Conservation (phyloP, 768 basidiomycete genomes). For the Dentipellis sp. region DNA sequence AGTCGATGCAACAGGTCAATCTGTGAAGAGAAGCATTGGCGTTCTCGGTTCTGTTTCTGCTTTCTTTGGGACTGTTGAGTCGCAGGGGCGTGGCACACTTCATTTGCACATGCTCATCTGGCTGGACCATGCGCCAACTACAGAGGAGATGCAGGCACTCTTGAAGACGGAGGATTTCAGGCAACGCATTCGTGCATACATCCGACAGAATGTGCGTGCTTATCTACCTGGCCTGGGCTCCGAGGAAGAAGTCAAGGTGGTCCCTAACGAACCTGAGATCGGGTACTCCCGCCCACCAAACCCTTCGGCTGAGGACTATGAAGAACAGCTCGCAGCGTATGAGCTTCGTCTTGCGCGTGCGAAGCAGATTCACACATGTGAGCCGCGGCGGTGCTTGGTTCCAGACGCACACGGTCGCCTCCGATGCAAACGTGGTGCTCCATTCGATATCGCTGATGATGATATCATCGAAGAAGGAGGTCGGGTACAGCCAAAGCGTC, state of each 20-base stretch:
- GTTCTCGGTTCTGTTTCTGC: constrained; percentile 24
- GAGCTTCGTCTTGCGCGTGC: neutral
- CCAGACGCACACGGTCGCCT: constrained; percentile 3
- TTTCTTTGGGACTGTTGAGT: constrained; percentile 30
- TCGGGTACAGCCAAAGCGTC: constrained; percentile 10
- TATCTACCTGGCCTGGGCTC: constrained; percentile 16
- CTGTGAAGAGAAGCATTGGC: constrained; percentile 19
- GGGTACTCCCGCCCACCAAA: constrained; percentile 27
- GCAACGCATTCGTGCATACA: constrained; percentile 19
- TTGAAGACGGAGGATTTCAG: constrained; percentile 22
- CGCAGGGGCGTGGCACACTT: constrained; percentile 32
- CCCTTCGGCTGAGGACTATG: constrained; percentile 20
- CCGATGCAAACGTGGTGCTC: constrained; percentile 19
- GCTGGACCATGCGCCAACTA: constrained; percentile 24
- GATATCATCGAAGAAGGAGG: constrained; percentile 13
- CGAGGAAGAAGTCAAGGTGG: neutral
- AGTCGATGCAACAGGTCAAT: neutral
- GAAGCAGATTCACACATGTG: constrained; percentile 17
- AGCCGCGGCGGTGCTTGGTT: constrained; percentile 5
- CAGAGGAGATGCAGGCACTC: constrained; percentile 18
- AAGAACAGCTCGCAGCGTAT: neutral
- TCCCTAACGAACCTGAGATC: neutral
- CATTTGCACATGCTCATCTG: constrained; percentile 33
- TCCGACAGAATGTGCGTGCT: constrained; percentile 24
- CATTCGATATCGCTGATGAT: constrained; percentile 8